Conservation (phyloP, 176 grass and related monocot species). For the Oryza officinalis region DNA sequence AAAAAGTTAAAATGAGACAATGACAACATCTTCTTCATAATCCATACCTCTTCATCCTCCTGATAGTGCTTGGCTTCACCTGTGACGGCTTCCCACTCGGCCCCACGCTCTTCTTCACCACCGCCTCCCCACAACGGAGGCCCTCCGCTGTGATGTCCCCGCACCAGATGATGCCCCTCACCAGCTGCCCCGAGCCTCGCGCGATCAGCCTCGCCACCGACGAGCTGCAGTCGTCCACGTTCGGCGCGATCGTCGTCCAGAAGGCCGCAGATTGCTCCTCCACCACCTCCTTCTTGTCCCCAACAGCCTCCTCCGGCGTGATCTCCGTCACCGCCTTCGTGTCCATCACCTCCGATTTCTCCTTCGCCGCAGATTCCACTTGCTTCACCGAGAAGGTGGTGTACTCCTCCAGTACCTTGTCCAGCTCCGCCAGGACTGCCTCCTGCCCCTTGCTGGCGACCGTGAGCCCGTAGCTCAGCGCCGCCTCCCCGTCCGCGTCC, state of each 20-base stretch:
- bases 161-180: conserved; percentile 91
- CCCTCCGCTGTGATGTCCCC: conserved; percentile 77
- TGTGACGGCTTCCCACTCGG: conserved; percentile 52
- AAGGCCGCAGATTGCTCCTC: conserved; percentile 82
- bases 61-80: conserved; percentile 69
- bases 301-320: conserved; percentile 75
- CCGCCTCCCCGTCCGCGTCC: conserved; percentile 27
- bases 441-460: conserved; percentile 81
- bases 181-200: conserved; percentile 65
- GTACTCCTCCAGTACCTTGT: conserved; percentile 70
- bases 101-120: conserved; percentile 58
- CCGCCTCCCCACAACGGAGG: conserved; percentile 56
- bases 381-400: conserved; percentile 89
- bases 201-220: conserved; percentile 70
- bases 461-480: conserved; percentile 89
- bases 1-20: background rate
- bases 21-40: background rate
- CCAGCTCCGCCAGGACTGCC: conserved; percentile 53
- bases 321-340: conserved; percentile 51
- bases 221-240: conserved; percentile 93
- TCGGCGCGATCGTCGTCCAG: conserved; percentile 93
- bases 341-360: conserved; percentile 66
- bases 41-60: conserved; percentile 89
- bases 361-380: conserved; percentile 43
- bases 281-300: conserved; percentile 69